Evolutionary conservation across 768 basidiomycete species (phyloP).

Genomic region (Postia placenta): DNA sequence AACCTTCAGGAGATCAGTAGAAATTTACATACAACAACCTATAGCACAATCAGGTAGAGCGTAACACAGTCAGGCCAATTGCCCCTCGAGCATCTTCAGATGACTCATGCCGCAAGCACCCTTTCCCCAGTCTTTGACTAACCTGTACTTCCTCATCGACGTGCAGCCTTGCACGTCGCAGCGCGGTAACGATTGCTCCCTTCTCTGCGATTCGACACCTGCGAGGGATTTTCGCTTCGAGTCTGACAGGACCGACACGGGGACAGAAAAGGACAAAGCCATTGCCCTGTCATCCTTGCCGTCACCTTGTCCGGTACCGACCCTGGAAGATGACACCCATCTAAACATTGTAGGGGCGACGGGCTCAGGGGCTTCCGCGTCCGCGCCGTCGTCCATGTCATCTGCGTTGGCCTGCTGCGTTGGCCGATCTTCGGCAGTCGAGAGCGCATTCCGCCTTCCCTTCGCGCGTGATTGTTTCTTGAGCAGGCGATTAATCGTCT

Average conservation of each 20-base stretch:
- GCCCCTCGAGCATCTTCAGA: constrained; percentile 47
- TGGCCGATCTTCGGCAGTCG: constrained; percentile 41
- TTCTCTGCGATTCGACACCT: constrained; percentile 13
- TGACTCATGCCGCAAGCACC: constrained; percentile 68
- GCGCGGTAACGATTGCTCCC: constrained; percentile 8
- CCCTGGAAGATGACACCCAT: constrained; percentile 59
- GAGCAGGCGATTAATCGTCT: constrained; percentile 84
- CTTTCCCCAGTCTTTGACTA: constrained; percentile 54
- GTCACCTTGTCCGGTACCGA: not conserved
- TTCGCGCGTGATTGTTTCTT: constrained; percentile 76
- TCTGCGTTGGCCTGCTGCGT: constrained; percentile 27
- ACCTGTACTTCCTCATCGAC: constrained; percentile 52
- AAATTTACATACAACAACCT: no score
- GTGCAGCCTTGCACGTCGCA: constrained; percentile 60
- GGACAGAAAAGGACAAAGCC: constrained; percentile 51
- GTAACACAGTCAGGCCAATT: constrained; percentile 20
- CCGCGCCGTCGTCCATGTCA: constrained; percentile 37
- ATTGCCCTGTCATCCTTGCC: constrained; percentile 24
- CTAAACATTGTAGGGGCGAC: constrained; percentile 55
- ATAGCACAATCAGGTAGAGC: no score
- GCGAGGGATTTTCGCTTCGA: constrained; percentile 1
- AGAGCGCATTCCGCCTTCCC: constrained; percentile 47
- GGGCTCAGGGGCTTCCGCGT: constrained; percentile 25
- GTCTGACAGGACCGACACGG: constrained; percentile 26
- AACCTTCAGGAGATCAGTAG: no score